Percentiles rank a stretch among this genome's conserved stretches.
These are phyloP conservation scores for Fagus sylvatica DNA, from an alignment of 306 rosid species.

Conservation along the genomic window DNA sequence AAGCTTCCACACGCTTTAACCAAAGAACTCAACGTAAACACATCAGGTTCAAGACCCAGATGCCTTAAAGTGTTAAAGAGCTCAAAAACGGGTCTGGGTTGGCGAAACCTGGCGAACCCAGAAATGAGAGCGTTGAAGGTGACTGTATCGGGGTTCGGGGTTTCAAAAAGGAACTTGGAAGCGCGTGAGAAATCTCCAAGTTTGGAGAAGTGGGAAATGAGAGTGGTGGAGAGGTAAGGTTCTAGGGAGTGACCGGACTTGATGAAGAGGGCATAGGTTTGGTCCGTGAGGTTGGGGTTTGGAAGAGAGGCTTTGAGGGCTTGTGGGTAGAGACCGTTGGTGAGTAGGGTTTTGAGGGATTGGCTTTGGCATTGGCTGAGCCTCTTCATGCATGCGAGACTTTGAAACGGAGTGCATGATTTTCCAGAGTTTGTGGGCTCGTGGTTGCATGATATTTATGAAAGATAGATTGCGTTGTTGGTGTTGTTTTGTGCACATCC, in stretches of 20 bases:
- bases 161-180: neutral
- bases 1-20: constrained; percentile 4
- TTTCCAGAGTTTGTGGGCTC: no score
- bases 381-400: no score
- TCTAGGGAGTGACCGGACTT: neutral
- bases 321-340: constrained; percentile 12
- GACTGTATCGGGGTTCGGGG: constrained; percentile 9
- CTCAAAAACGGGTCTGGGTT: neutral
- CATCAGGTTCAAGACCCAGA: constrained; percentile 11
- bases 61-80: constrained; percentile 14
- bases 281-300: neutral
- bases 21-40: constrained; percentile 18
- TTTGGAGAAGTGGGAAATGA: neutral
- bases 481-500: no score
- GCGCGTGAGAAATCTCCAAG: neutral
- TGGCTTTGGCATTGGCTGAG: neutral
- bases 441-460: no score
- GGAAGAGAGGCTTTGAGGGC: constrained; percentile 16
- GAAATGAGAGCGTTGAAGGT: constrained; percentile 16
- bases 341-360: neutral
- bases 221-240: neutral
- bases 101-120: constrained; percentile 7
- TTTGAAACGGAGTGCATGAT: no score
- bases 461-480: no score
- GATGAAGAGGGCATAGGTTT: constrained; percentile 1